Base-by-base conservation (phyloP, 106 monocot species). In the Dendrobium catenatum region DNA sequence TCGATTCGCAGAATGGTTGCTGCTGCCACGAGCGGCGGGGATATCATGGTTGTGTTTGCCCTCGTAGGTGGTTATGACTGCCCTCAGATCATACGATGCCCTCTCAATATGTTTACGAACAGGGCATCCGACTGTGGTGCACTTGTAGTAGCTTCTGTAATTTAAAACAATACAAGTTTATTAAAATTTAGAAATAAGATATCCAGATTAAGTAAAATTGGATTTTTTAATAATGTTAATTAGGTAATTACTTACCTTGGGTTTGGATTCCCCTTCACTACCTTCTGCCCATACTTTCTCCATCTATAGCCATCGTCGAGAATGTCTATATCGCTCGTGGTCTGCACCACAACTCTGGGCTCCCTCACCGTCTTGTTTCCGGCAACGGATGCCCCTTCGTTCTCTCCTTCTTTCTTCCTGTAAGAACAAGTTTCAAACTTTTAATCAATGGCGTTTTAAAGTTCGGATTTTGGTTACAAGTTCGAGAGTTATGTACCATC, bases 11-110 rank as follows among this genome's bases (percentile, higher is more conserved):
- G 43, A 42, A 17, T 73, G 46, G 2, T 18, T 13, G 4, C 73
- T 78, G 47, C 83, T 70, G 1, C 92, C 84, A 11, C 92, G 83
- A 4, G 86, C 83, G 0, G 92, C 85, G 22, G 92, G 92, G 10
- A 90, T 88, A 19, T 88, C 89, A 73, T 92, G 92, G 85, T 89
- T 89, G 88, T 92, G 92, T 73, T 89, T 92, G 54, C 92, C 92
- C 42, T 89, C 89, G 68, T 92, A 92, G 42, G 92, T 89, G 11
- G 89, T 92, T 82, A 92, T 86, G 55, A 92, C 92, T 1, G 88
- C 81, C 58, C 81, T 78, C 19, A 73, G 42, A 66, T 92, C 89
- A 33, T 81, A 87, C 0, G 92, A 84, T 24, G 92, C 88, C 56
- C 92, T 88, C 80, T 92, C 92, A 5, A 92, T 88, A 72, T 88